A percentile compares a stretch with the other conserved stretches of the same genome.
Evolutionary conservation across 1,284 basidiomycete species (phyloP).

Genomic region (Limonomyces culmigenus): DNA sequence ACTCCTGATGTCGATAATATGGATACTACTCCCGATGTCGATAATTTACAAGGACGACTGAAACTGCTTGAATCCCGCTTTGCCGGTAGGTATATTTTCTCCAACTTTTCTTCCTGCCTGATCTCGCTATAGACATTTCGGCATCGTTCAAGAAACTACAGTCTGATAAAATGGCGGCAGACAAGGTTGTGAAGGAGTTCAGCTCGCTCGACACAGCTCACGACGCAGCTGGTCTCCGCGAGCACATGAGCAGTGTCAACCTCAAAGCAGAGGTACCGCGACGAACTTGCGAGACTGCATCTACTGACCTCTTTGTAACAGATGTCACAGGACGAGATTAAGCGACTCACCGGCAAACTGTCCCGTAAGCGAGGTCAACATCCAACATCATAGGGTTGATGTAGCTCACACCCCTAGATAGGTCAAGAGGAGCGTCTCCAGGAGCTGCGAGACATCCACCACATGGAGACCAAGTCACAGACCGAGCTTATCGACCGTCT

Average conservation of each 20-base stretch:
- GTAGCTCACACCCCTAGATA: conserved; percentile 16
- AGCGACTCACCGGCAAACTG: conserved; percentile 52
- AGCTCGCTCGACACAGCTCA: conserved; percentile 55
- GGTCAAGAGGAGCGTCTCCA: conserved; percentile 74
- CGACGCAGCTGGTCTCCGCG: conserved; percentile 52
- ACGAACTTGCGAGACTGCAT: not conserved
- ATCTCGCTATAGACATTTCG: conserved; percentile 39
- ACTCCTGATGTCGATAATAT: not conserved
- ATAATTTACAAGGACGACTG: conserved; percentile 43
- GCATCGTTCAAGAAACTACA: conserved; percentile 60
- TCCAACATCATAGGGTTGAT: conserved; percentile 4
- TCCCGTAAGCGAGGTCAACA: conserved; percentile 30
- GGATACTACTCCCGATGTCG: conserved; percentile 19
- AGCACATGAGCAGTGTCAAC: conserved; percentile 53
- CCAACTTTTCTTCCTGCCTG: conserved; percentile 3
- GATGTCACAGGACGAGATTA: conserved; percentile 60
- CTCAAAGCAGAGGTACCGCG: conserved; percentile 49
- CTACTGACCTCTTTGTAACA: conserved; percentile 12
- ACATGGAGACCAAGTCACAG: conserved; percentile 61
- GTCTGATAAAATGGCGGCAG: conserved; percentile 53
- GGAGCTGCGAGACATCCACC: conserved; percentile 71
- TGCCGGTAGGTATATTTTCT: conserved; percentile 25
- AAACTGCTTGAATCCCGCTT: conserved; percentile 59
- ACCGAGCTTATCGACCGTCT: conserved; percentile 57
- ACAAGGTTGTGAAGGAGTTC: conserved; percentile 51